These are phyloP conservation scores for Suillus americanus DNA, from an alignment of 768 basidiomycete species.

Conservation along the genomic window DNA sequence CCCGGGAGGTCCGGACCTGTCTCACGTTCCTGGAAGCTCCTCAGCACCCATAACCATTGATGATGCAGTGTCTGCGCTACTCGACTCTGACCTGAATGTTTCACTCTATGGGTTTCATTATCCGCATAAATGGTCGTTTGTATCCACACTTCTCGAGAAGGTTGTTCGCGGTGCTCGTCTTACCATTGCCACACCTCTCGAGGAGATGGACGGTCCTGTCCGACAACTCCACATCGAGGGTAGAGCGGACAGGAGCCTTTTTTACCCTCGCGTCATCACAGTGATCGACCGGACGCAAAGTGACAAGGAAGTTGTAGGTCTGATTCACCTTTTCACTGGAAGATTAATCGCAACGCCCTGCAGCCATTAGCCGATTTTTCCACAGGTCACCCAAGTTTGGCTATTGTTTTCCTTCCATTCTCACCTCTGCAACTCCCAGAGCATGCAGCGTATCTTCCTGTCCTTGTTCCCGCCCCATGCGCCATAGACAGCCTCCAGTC, in stretches of 20 bases:
- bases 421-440: constrained; percentile 34
- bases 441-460: constrained; percentile 59
- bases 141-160: constrained; percentile 59
- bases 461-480: constrained; percentile 36
- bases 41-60: constrained; percentile 19
- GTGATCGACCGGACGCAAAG: constrained; percentile 37
- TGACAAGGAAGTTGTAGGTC: constrained; percentile 28
- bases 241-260: constrained; percentile 22
- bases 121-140: constrained; percentile 58
- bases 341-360: constrained; percentile 29
- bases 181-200: constrained; percentile 21
- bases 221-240: constrained; percentile 27
- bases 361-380: constrained; percentile 42
- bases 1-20: constrained; percentile 36
- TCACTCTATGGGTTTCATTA: constrained; percentile 67
- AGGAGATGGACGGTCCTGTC: constrained; percentile 21
- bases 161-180: constrained; percentile 40
- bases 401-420: constrained; percentile 65
- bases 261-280: constrained; percentile 33
- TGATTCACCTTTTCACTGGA: constrained; percentile 13
- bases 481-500: constrained; percentile 24
- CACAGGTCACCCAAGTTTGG: constrained; percentile 55
- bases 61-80: constrained; percentile 20
- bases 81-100: constrained; percentile 52
- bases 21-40: constrained; percentile 36